Percentiles rank a stretch among this genome's conserved stretches.
Evolutionary conservation across 371 early-diverging fungal genomes (phyloP).

Genomic region (Mucor ambiguus): DNA sequence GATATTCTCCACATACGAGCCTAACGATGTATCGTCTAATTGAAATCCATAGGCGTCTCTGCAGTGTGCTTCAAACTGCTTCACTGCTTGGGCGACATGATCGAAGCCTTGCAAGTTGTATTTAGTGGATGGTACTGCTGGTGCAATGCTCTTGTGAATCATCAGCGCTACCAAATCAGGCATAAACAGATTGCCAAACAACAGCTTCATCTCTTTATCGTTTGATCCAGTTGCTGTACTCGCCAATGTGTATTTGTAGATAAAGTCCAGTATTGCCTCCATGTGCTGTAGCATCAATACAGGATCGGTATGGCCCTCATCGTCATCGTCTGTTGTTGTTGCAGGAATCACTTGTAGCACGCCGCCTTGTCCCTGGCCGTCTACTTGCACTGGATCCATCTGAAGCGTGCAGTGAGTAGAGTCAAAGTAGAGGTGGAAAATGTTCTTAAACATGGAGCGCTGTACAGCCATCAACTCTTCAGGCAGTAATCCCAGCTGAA

Average conservation of each 20-base stretch:
- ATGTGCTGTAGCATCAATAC: constrained; percentile 16
- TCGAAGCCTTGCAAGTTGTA: constrained; percentile 22
- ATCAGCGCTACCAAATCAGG: constrained; percentile 19
- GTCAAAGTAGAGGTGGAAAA: constrained; percentile 23
- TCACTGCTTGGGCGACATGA: constrained; percentile 14
- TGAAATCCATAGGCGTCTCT: constrained; percentile 9
- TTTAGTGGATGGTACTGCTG: constrained; percentile 28
- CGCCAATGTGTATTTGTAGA: constrained; percentile 17
- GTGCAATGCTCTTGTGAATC: constrained; percentile 15
- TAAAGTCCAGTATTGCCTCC: constrained; percentile 21
- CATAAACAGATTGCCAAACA: constrained; percentile 29
- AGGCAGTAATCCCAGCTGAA: constrained; percentile 16
- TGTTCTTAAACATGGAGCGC: constrained; percentile 20
- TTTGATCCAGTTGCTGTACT: background rate
- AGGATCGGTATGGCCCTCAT: constrained; percentile 9
- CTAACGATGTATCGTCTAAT: constrained; percentile 5
- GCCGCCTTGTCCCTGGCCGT: background rate
- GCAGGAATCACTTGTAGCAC: constrained; percentile 13
- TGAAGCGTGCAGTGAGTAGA: background rate
- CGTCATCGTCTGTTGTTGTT: background rate
- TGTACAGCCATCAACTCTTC: constrained; percentile 19
- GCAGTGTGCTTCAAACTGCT: constrained; percentile 17
- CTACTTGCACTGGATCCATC: constrained; percentile 1
- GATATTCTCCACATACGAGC: constrained; percentile 27
- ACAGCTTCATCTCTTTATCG: background rate